Base-by-base conservation (phyloP, 768 basidiomycete species). In the Pleurotus salmoneostramineus region DNA sequence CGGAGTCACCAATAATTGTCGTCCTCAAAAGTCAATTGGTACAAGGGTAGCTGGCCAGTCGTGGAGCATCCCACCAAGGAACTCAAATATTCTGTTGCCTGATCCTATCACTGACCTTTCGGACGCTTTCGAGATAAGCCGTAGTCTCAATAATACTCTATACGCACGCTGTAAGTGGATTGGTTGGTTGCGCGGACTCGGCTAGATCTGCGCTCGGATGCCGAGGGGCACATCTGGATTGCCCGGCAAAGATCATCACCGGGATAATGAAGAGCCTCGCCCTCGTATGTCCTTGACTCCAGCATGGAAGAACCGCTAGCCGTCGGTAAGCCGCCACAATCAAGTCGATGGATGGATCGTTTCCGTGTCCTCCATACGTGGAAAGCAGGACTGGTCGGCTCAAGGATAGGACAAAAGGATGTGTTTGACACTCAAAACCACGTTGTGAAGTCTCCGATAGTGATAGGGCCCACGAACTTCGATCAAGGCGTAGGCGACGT, bases 291-390 rank as follows among this genome's bases (percentile, higher is more conserved):
- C 2, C 15, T 42, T 42, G 40, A 42, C 8, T 8, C 10, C 40
- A 42, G 10, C 8, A 42, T 8, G n/a, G 40, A 8, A 42, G 15
- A 11, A 6, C 5, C 5, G 21, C 43, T 33, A 43, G 40, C 52
- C 52, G 52, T 55, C 52, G 52, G 52, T 55, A 40, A 35, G 36
- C 52, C 52, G 52, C 40, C 15, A 15, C 44, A 45, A 14, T 17
- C 10, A 42, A n/a, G 40, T 42, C 12, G 37, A 52, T 34, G 33
- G 35, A 12, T n/a, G 27, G 32, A 35, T 8, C 37, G 37, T 40
- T 40, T 40, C 37, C n/a, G 37, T 40, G 37, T n/a, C 37, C 2
- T 8, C 37, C 21, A n/a, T n/a, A n/a, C n/a, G n/a, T n/a, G n/a
- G n/a, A n/a, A n/a, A n/a, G n/a, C n/a, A n/a, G n/a, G n/a, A n/a